phyloP scores from a whole-genome alignment of 768 basidiomycete genomes.

The Russula foetens region DNA sequence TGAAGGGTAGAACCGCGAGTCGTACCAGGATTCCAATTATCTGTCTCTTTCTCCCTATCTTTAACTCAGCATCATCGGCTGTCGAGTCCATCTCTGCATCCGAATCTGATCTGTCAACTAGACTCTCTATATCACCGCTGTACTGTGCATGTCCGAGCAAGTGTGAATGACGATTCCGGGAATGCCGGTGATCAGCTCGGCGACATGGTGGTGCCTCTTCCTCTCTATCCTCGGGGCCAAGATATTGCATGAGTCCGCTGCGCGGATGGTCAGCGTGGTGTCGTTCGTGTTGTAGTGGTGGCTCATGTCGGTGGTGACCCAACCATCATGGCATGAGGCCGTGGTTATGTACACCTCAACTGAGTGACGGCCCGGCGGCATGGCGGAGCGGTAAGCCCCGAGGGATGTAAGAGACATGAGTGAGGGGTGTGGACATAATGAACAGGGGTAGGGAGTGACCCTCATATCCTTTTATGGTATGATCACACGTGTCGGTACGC shows the following conservation, averaged over 20 bases:
- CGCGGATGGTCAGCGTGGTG: slow-evolving; percentile 20
- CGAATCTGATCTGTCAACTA: neutral
- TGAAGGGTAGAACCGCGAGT: too few species aligned
- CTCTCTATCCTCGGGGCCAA: neutral
- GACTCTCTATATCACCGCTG: slow-evolving; percentile 13
- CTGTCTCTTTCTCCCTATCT: slow-evolving; percentile 50
- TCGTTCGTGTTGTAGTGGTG: too few species aligned
- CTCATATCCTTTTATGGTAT: too few species aligned
- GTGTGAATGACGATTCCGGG: neutral
- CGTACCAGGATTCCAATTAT: slow-evolving; percentile 68
- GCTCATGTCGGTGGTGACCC: too few species aligned
- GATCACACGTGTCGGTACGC: too few species aligned
- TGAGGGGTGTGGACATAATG: too few species aligned
- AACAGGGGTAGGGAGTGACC: too few species aligned
- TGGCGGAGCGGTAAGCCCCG: too few species aligned
- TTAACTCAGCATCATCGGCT: slow-evolving; percentile 22
- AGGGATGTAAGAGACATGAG: too few species aligned
- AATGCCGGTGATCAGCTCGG: neutral
- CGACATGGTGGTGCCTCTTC: neutral
- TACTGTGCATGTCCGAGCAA: slow-evolving; percentile 4
- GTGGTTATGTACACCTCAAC: too few species aligned
- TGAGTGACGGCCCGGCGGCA: too few species aligned
- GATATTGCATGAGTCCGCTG: neutral
- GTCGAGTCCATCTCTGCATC: slow-evolving; percentile 1
- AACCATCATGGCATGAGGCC: too few species aligned